These are phyloP conservation scores for Trichophyton rubrum DNA, from an alignment of 2,329 filamentous ascomycete genomes.

Conservation along the genomic window DNA sequence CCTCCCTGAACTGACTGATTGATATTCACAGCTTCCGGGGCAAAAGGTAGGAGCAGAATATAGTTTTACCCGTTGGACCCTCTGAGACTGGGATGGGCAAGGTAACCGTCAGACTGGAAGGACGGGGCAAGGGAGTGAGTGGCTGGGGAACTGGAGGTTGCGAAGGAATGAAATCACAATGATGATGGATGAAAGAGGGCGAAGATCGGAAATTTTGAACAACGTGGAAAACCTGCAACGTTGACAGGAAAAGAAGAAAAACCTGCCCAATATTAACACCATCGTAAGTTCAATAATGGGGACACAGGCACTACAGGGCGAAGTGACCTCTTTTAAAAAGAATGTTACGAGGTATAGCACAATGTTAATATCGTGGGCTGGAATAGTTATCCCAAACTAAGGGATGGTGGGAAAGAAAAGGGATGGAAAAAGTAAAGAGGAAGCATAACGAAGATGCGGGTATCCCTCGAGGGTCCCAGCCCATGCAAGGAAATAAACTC, in stretches of 20 bases:
- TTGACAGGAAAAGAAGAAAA: neutral
- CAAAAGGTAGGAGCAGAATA: neutral
- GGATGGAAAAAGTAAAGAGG: neutral
- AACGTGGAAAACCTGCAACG: neutral
- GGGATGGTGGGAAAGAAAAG: neutral
- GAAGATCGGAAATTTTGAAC: slow-evolving; percentile 1
- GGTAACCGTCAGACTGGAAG: neutral
- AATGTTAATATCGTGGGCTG: neutral
- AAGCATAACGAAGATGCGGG: neutral
- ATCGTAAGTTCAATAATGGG: neutral
- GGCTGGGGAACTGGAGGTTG: neutral
- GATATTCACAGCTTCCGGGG: neutral
- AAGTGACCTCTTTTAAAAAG: neutral
- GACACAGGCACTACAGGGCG: neutral
- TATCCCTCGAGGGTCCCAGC: neutral
- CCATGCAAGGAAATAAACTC: neutral
- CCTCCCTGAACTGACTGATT: neutral
- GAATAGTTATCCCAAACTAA: neutral
- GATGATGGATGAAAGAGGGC: neutral
- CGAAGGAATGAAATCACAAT: neutral
- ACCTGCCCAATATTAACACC: neutral
- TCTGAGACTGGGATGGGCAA: neutral
- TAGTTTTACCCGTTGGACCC: neutral
- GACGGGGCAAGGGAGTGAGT: neutral
- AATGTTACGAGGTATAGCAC: neutral